Evolutionary conservation across 176 grass and related monocot genomes (phyloP).

Genomic region (Carex kokanica): DNA sequence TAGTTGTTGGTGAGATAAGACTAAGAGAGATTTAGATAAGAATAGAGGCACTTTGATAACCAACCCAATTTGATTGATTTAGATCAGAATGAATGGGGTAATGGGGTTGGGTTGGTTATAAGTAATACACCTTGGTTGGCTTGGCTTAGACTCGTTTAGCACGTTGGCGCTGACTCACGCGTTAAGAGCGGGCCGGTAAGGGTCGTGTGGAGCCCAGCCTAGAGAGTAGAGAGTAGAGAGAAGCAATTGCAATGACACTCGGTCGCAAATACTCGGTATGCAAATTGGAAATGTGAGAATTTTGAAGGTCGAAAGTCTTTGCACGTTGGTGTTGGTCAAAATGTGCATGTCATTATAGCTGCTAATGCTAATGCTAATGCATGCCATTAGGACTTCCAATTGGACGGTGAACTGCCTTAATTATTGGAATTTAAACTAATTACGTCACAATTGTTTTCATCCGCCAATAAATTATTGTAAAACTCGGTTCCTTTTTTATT

Average conservation of each 20-base stretch:
- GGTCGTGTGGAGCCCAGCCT: background rate
- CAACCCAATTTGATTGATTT: background rate
- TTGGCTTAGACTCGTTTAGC: slow-evolving; percentile 26
- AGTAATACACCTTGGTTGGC: background rate
- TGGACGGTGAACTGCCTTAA: background rate
- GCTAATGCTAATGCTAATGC: background rate
- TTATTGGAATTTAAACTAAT: background rate
- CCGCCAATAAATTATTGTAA: background rate
- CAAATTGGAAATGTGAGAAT: background rate
- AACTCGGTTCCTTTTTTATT: background rate
- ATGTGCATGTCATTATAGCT: no score
- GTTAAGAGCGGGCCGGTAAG: background rate
- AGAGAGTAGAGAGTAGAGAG: background rate
- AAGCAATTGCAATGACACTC: background rate
- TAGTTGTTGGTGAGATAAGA: slow-evolving; percentile 5
- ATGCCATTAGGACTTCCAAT: background rate
- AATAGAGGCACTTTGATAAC: no score
- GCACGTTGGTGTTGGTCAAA: background rate
- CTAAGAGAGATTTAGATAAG: no score
- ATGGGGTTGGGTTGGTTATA: background rate
- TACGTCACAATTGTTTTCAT: background rate
- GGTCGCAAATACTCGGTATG: background rate
- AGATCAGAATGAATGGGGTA: no score
- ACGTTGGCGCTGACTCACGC: slow-evolving; percentile 23
- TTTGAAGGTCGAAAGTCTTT: background rate